phyloP scores from a whole-genome alignment of 1,139 yeast species.

The Pneumocystis carinii region DNA sequence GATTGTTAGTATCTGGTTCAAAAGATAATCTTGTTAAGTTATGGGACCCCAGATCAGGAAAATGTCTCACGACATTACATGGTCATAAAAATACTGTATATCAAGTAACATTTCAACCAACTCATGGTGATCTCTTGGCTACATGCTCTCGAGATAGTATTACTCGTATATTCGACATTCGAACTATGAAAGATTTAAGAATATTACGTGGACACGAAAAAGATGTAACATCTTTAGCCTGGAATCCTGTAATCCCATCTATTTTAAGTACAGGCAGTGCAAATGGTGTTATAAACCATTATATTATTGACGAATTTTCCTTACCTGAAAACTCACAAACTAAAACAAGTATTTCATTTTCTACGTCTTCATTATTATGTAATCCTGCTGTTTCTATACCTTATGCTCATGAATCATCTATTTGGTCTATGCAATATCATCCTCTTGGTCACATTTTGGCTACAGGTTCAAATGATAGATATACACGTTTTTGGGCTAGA shows the following conservation, averaged over 20 bases:
- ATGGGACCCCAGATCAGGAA: conserved; percentile 87
- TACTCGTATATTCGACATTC: conserved; percentile 69
- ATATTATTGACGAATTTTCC: conserved; percentile 37
- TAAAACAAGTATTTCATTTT: conserved; percentile 4
- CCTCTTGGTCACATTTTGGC: conserved; percentile 85
- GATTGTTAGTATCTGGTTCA: conserved; percentile 52
- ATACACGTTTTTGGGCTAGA: conserved; percentile 91
- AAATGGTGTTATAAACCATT: conserved; percentile 76
- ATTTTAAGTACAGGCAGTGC: conserved; percentile 75
- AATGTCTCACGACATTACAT: conserved; percentile 63
- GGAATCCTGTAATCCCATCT: conserved; percentile 85
- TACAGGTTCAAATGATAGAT: conserved; percentile 85
- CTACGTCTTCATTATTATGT: conserved; percentile 11
- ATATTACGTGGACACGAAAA: conserved; percentile 67
- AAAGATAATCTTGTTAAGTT: conserved; percentile 83
- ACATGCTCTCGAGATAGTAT: conserved; percentile 82
- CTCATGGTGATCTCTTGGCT: conserved; percentile 60
- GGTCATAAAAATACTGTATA: conserved; percentile 91
- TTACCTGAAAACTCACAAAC: conserved; percentile 9
- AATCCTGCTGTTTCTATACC: conserved; percentile 41
- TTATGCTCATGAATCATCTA: conserved; percentile 85
- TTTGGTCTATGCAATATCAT: conserved; percentile 79
- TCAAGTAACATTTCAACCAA: conserved; percentile 58
- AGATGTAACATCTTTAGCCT: conserved; percentile 70
- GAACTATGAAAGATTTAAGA: conserved; percentile 65